Base-by-base conservation (phyloP, 2,329 filamentous ascomycete genomes). In the Hypoxylon sp. region DNA sequence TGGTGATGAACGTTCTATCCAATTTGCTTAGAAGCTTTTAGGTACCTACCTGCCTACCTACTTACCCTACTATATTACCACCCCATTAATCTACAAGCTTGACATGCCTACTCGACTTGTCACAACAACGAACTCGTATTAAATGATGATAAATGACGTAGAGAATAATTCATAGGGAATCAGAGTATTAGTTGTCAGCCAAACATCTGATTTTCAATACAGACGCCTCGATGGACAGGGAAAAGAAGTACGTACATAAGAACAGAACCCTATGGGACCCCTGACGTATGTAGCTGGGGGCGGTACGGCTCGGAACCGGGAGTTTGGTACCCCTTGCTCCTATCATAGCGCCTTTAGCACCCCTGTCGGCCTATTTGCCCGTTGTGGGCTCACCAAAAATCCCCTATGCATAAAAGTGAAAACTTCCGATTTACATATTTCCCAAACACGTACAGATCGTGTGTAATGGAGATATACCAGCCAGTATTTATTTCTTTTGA, bases 301-400 rank as follows among this genome's bases (percentile, higher is more conserved):
- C 20, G 27, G n/a, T 9, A 26, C 17, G 35, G 7, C 16, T 30
- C 16, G 26, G 36, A 42, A 37, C 55, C 55, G 49, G 35, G 38
- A 51, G 51, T 21, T 7, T 20, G 55, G 55, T 43, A 58, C 51
- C 55, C 55, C 55, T 35, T 55, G 55, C 47, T 9, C 13, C 11
- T 21, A 15, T 25, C 21, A 32, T 47, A 11, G 20, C 15, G 17
- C n/a, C 17, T 21, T 12, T 40, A 21, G 12, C 34, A 45, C 41
- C 49, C 49, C 27, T 49, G 49, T 43, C 27, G 11, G 25, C 16
- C 37, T n/a, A 7, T 19, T 35, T 12, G 21, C 40, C 34, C 2
- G 42, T 20, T 27, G n/a, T n/a, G n/a, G n/a, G n/a, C n/a, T n/a
- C n/a, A n/a, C n/a, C n/a, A n/a, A n/a, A n/a, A n/a, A n/a, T n/a